Percentiles rank a stretch among this genome's conserved stretches.
Conservation (phyloP, 805 yeast species). For the Yarrowia phangngaensis region DNA sequence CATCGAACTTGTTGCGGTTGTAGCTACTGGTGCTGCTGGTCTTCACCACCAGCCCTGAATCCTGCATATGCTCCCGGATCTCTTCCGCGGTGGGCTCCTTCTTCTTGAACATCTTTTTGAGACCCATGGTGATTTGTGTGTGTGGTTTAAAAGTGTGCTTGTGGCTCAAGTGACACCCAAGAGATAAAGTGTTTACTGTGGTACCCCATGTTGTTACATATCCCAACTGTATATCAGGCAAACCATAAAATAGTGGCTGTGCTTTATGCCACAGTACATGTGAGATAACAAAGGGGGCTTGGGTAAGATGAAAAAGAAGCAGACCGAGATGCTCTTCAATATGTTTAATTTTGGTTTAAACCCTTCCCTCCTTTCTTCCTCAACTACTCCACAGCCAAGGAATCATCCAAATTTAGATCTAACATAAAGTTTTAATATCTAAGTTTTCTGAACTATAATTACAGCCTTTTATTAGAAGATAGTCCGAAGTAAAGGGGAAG, state of each 20-base stretch:
- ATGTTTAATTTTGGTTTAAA: no score
- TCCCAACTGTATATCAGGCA: background rate
- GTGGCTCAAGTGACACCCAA: background rate
- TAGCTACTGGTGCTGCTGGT: conserved; percentile 4
- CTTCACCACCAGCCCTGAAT: conserved; percentile 5
- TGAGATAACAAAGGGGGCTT: no score
- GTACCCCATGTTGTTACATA: background rate
- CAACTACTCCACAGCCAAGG: no score
- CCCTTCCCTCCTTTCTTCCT: no score
- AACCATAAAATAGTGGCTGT: background rate
- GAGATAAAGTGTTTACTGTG: conserved; percentile 21
- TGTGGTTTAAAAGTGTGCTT: background rate
- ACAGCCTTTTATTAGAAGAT: no score
- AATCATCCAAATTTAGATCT: no score
- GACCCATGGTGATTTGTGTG: conserved; percentile 4
- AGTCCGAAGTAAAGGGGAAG: no score
- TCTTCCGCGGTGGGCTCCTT: conserved; percentile 24
- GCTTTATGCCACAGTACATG: background rate
- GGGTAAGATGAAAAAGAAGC: no score
- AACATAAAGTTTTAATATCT: no score
- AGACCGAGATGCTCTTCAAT: no score
- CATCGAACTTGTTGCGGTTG: conserved; percentile 26
- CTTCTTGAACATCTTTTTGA: conserved; percentile 23
- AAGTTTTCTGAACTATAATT: no score
- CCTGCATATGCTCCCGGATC: conserved; percentile 16